Evolutionary conservation across 192 early-diverging fungal genomes (phyloP).

Genomic region (Entomortierella chlamydospora): DNA sequence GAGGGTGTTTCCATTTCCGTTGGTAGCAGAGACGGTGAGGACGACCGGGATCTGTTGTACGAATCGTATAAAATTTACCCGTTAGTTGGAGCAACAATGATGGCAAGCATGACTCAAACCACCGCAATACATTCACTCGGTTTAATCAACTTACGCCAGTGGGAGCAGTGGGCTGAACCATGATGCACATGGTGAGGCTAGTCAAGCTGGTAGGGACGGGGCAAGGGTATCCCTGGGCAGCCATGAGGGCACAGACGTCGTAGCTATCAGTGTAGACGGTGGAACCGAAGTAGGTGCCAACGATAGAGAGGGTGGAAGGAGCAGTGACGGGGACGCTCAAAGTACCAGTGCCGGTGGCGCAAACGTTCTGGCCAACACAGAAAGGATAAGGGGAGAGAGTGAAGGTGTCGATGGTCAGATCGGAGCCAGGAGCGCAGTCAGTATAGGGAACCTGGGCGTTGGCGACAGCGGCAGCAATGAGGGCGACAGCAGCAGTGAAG

Average conservation of each 20-base stretch:
- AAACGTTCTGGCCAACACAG: conserved; percentile 42
- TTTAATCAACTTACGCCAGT: too few relatives aligned
- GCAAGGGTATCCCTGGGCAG: conserved; percentile 20
- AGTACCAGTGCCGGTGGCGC: conserved; percentile 38
- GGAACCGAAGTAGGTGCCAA: conserved; percentile 13
- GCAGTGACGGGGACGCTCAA: conserved; percentile 41
- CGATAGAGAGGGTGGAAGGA: conserved; percentile 22
- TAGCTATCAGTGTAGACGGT: conserved; percentile 38
- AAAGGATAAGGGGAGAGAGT: conserved; percentile 54
- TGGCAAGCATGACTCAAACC: too few relatives aligned
- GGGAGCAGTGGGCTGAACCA: too few relatives aligned
- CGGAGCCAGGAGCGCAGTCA: conserved; percentile 57
- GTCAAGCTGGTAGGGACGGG: conserved; percentile 28
- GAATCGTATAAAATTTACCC: too few relatives aligned
- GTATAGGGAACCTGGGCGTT: conserved; percentile 56
- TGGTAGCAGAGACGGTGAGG: too few relatives aligned
- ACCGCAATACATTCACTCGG: too few relatives aligned
- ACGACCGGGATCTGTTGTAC: too few relatives aligned
- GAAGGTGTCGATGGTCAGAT: conserved; percentile 58
- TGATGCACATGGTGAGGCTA: conserved; percentile 21
- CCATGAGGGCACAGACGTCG: conserved; percentile 28
- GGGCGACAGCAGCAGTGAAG: conserved; percentile 58
- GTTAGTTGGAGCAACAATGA: too few relatives aligned
- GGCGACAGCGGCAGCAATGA: conserved; percentile 54
- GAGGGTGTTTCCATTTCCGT: too few relatives aligned